Evolutionary conservation across 805 yeast species (phyloP).

Genomic region (Wickerhamiella azymoides): DNA sequence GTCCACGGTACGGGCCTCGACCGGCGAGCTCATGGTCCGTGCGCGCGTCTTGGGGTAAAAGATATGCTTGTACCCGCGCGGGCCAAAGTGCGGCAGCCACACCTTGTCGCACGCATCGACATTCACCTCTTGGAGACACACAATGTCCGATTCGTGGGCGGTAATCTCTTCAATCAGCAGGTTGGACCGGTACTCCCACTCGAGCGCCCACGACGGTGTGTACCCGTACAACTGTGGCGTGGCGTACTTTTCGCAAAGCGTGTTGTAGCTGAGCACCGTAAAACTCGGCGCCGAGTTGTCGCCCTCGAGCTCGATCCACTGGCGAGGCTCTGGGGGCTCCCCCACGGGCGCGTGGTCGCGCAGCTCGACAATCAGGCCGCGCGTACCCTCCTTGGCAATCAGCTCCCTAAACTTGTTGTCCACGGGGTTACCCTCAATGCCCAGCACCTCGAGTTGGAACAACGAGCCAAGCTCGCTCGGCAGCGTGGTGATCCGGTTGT

Average conservation of each 20-base stretch:
- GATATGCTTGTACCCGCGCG: constrained; percentile 64
- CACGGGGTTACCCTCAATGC: constrained; percentile 86
- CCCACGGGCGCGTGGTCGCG: constrained; percentile 70
- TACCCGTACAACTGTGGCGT: constrained; percentile 82
- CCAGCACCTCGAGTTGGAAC: constrained; percentile 72
- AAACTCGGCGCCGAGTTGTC: constrained; percentile 38
- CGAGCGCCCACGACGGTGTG: constrained; percentile 94
- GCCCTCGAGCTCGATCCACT: constrained; percentile 67
- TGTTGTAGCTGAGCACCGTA: constrained; percentile 76
- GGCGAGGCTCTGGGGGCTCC: constrained; percentile 56
- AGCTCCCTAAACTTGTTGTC: constrained; percentile 49
- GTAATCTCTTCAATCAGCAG: constrained; percentile 60
- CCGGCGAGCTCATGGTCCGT: constrained; percentile 59
- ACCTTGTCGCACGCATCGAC: constrained; percentile 70
- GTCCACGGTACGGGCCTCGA: constrained; percentile 82
- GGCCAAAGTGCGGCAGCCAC: constrained; percentile 64
- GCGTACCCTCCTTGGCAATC: constrained; percentile 69
- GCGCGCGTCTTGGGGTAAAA: constrained; percentile 87
- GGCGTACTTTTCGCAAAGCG: constrained; percentile 91
- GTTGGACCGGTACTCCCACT: constrained; percentile 82
- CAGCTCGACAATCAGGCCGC: constrained; percentile 62
- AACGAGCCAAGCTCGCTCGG: constrained; percentile 81
- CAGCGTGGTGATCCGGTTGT: constrained; percentile 59
- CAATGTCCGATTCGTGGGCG: constrained; percentile 51
- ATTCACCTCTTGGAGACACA: constrained; percentile 94